Evolutionary conservation across 2,329 filamentous ascomycete species (phyloP).

Genomic region (Sporothrix globosa): DNA sequence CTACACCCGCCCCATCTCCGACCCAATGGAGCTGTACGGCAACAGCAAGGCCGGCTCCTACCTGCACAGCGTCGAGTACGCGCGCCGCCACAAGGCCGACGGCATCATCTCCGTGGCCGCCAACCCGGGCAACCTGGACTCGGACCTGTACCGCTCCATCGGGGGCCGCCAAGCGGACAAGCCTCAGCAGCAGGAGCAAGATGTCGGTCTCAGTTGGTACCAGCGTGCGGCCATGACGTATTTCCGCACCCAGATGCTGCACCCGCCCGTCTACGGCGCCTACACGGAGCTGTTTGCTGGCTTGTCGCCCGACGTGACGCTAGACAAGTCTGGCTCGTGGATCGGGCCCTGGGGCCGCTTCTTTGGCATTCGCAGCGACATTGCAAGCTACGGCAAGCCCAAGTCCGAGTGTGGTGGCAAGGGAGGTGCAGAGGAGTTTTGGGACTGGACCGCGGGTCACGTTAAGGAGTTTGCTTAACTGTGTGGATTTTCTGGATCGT

Average conservation of each 20-base stretch:
- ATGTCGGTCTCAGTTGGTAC: constrained; percentile 18
- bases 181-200: neutral
- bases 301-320: constrained; percentile 44
- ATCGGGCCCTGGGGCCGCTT: constrained; percentile 48
- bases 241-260: constrained; percentile 30
- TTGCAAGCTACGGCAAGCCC: constrained; percentile 41
- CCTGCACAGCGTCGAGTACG: constrained; percentile 38
- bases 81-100: constrained; percentile 36
- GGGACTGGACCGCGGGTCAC: constrained; percentile 50
- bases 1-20: constrained; percentile 30
- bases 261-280: constrained; percentile 41
- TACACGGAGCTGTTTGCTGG: constrained; percentile 49
- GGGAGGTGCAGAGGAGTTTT: constrained; percentile 46
- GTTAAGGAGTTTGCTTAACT: constrained; percentile 40
- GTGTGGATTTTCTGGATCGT: neutral
- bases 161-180: neutral
- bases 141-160: constrained; percentile 37
- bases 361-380: constrained; percentile 40
- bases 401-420: constrained; percentile 48
- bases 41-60: constrained; percentile 40
- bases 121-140: constrained; percentile 41
- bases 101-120: constrained; percentile 39
- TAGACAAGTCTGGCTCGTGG: constrained; percentile 40
- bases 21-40: constrained; percentile 35
- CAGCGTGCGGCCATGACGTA: constrained; percentile 6